phyloP scores from a whole-genome alignment of 192 early-diverging fungal genomes.

The Coemansia sp. region DNA sequence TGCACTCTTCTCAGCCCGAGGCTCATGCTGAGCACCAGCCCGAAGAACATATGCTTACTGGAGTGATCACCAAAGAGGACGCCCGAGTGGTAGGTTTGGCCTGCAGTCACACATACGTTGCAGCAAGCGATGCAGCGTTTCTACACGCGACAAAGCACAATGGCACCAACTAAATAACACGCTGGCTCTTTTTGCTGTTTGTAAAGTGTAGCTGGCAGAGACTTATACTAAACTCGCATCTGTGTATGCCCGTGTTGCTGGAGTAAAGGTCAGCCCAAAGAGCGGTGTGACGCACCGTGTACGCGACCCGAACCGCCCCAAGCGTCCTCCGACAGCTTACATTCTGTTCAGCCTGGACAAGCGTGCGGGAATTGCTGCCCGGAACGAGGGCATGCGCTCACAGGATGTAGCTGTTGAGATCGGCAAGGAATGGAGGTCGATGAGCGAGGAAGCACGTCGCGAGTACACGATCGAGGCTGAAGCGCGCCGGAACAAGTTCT shows the following conservation, averaged over 20 bases:
- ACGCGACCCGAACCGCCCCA: conserved; percentile 41
- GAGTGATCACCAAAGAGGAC: conserved; percentile 1
- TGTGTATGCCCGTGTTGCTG: conserved; percentile 19
- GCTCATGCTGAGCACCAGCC: not conserved
- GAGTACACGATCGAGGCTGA: conserved; percentile 21
- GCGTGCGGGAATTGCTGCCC: conserved; percentile 13
- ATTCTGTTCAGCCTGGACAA: conserved; percentile 28
- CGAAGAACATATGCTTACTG: not conserved
- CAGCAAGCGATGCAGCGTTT: not conserved
- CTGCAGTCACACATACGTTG: not conserved
- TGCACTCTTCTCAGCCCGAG: not conserved
- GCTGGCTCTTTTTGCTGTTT: not conserved
- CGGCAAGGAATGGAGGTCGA: conserved; percentile 28
- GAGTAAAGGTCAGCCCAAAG: not conserved
- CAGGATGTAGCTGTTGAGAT: conserved; percentile 23
- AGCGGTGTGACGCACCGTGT: not conserved
- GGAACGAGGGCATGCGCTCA: conserved; percentile 15
- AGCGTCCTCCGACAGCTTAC: conserved; percentile 35
- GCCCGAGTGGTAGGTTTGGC: conserved; percentile 17
- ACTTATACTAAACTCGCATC: conserved; percentile 18
- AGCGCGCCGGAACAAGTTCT: conserved; percentile 14
- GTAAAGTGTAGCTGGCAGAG: conserved; percentile 24
- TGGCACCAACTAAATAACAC: not conserved
- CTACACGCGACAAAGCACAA: not conserved
- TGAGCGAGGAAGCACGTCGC: conserved; percentile 11